Percentiles rank a stretch among this genome's conserved stretches.
Conservation (phyloP, 1,284 basidiomycete genomes). For the Phlebopus sp. region DNA sequence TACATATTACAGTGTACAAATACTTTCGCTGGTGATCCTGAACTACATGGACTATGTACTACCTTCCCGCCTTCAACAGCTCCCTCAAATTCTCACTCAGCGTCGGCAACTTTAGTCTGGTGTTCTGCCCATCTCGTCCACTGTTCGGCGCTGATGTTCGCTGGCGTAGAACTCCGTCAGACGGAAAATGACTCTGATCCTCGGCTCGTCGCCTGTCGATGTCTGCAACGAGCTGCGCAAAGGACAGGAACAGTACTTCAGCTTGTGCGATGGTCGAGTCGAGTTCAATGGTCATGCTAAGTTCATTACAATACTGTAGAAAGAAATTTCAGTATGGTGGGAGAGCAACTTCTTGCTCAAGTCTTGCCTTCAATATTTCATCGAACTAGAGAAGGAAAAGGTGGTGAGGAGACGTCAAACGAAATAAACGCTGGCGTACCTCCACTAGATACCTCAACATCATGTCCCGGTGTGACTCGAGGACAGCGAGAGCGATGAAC, state of each 20-base stretch:
- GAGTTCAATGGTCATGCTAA: slow-evolving; percentile 92
- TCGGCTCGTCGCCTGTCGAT: slow-evolving; percentile 76
- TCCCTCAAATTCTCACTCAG: slow-evolving; percentile 60
- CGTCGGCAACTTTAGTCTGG: slow-evolving; percentile 36
- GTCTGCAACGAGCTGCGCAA: slow-evolving; percentile 83
- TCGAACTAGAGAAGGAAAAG: slow-evolving; percentile 53
- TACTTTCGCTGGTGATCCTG: slow-evolving; percentile 4
- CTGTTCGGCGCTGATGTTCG: slow-evolving; percentile 14
- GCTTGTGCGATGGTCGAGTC: slow-evolving; percentile 90
- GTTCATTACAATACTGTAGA: slow-evolving; percentile 82
- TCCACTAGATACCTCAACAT: slow-evolving; percentile 92
- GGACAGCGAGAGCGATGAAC: slow-evolving; percentile 89
- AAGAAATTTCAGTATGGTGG: slow-evolving; percentile 3
- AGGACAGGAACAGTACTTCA: slow-evolving; percentile 88
- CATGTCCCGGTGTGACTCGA: slow-evolving; percentile 93
- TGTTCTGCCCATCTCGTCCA: slow-evolving; percentile 6
- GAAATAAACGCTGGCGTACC: slow-evolving; percentile 42
- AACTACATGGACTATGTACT: slow-evolving; percentile 6
- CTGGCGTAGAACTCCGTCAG: slow-evolving; percentile 28
- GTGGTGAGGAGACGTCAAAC: slow-evolving; percentile 9
- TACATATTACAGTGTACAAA: slow-evolving; percentile 16
- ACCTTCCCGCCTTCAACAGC: slow-evolving; percentile 44
- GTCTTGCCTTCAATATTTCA: slow-evolving; percentile 77
- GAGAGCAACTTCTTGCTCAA: neutral
- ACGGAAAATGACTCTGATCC: slow-evolving; percentile 18